Evolutionary conservation across 495 filamentous ascomycete genomes (phyloP), one percentile per base, ranked within the genome.

Genomic region (Penicilliopsis zonata): DNA sequence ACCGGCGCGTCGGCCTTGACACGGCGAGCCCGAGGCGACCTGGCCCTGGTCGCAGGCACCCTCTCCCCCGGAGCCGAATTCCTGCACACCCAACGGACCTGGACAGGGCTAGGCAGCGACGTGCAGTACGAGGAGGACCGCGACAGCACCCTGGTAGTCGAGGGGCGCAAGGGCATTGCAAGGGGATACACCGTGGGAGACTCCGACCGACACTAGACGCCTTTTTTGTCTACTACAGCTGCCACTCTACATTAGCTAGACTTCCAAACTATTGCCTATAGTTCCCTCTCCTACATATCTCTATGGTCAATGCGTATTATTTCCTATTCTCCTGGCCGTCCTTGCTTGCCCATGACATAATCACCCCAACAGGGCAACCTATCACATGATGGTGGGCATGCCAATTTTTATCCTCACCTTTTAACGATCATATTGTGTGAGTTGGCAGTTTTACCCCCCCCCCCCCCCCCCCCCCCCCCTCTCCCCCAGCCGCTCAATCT

Each of bases 51-150:
- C 23, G 86, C 86, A 23, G 80, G 82, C 4, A 69, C 83, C 0
- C 61, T 78, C n/a, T 94, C 87, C 15, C 92, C 92, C 3, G 90
- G 81, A 1, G 90, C 92, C 3, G 82, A 94, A 55, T 95, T 73
- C 46, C 52, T 98, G 36, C 70, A 75, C 25, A 80, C 76, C 8
- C 80, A 86, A 44, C 56, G 90, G 35, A 92, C 80, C 5, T 99
- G 90, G 90, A 81, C 76, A 50, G 90, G 90, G 0, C 54, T 99
- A 17, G 92, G 90, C 0, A 92, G 78, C 36, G 66, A 69, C 25
- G 67, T 77, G 18, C 63, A 62, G 30, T 78, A 85, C 43, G 74
- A 80, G 25, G 72, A 79, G 7, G 66, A 72, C 9, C 63, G 73
- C 7, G 55, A 63, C 22, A 69, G 71, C 13, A 72, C 72, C 5